phyloP scores from a whole-genome alignment of 805 yeast genomes.

The Ogataea corticis region DNA sequence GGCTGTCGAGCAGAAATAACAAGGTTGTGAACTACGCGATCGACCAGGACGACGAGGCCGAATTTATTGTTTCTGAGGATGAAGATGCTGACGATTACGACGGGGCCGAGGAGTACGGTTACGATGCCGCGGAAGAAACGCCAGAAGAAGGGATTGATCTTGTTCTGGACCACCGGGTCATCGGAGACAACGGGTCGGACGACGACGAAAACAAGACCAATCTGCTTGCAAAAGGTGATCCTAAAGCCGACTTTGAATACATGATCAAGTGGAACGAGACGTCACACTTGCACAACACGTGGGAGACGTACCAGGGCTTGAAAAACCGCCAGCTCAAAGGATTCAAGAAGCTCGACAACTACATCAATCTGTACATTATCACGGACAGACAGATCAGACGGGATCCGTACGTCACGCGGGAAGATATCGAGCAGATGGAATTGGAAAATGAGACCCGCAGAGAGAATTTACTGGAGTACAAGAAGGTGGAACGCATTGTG shows the following conservation, averaged over 20 bases:
- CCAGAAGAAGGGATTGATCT: constrained; percentile 33
- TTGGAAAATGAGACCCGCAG: constrained; percentile 81
- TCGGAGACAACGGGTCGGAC: constrained; percentile 37
- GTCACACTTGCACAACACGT: constrained; percentile 92
- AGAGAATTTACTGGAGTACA: constrained; percentile 82
- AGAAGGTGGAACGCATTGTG: constrained; percentile 85
- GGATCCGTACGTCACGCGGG: constrained; percentile 83
- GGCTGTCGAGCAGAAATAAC: constrained; percentile 78
- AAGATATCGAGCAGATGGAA: constrained; percentile 92
- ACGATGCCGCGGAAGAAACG: constrained; percentile 26
- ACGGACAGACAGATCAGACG: constrained; percentile 72
- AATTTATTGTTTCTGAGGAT: constrained; percentile 47
- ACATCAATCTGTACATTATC: constrained; percentile 74
- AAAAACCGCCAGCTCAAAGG: constrained; percentile 59
- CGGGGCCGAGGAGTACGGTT: constrained; percentile 23
- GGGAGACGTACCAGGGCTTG: constrained; percentile 71
- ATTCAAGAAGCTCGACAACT: constrained; percentile 83
- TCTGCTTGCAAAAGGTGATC: constrained; percentile 34
- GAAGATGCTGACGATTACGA: constrained; percentile 29
- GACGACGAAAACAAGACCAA: constrained; percentile 34
- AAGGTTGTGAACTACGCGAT: constrained; percentile 74
- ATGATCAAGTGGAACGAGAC: constrained; percentile 82
- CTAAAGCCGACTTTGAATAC: constrained; percentile 60
- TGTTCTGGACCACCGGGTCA: constrained; percentile 56
- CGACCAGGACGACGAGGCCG: constrained; percentile 58